Percentiles rank a stretch among this genome's conserved stretches.
Conservation (phyloP, 2,329 filamentous ascomycete species). For the Monilinia fructicola region DNA sequence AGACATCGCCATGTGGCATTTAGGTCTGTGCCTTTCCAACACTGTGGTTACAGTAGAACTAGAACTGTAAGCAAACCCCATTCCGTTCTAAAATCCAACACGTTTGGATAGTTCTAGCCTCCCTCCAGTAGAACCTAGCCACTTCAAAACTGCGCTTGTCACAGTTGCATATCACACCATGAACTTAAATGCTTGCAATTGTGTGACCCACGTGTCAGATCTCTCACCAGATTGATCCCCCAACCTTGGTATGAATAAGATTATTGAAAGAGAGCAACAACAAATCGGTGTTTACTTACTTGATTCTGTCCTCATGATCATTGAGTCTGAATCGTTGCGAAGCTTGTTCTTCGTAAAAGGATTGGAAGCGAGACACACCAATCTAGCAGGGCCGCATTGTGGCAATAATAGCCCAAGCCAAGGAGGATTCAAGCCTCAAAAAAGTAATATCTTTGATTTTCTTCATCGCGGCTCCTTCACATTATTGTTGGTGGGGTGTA, state of each 20-base stretch:
- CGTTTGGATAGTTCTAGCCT: neutral
- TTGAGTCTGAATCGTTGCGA: neutral
- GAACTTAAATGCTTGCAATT: slow-evolving; percentile 8
- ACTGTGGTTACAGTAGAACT: too few relatives aligned
- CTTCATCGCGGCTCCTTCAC: slow-evolving; percentile 6
- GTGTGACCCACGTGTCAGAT: slow-evolving; percentile 7
- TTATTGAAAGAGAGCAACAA: neutral
- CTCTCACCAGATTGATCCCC: neutral
- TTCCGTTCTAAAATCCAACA: too few relatives aligned
- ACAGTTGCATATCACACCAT: slow-evolving; percentile 5
- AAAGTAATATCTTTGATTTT: neutral
- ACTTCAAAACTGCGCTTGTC: neutral
- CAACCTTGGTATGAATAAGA: neutral
- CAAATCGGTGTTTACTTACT: neutral
- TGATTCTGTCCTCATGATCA: slow-evolving; percentile 15
- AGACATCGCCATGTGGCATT: slow-evolving; percentile 7
- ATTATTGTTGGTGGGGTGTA: neutral
- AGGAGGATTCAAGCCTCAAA: slow-evolving; percentile 7
- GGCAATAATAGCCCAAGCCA: neutral
- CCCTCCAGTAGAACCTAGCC: too few relatives aligned
- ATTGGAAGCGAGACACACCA: neutral
- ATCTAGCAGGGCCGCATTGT: neutral
- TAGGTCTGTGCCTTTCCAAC: neutral
- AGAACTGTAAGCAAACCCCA: too few relatives aligned
- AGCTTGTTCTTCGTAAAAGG: slow-evolving; percentile 14